Base-by-base conservation (phyloP, 306 rosid species). In the Vigna mungo region DNA sequence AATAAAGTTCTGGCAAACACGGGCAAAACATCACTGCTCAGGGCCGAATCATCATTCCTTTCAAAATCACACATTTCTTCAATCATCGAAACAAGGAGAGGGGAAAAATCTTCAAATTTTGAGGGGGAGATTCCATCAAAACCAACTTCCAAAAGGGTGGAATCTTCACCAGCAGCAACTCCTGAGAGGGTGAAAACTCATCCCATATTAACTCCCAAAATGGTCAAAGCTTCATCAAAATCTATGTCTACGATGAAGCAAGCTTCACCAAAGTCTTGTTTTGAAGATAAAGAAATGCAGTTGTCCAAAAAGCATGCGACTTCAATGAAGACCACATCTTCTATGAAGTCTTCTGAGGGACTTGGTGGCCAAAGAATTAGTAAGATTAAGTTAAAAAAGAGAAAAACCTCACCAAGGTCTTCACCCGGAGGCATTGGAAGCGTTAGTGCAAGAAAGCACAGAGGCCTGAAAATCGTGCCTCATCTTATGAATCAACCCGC, bases 301-400 rank as follows among this genome's bases (percentile, higher is more conserved):
- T 67, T 81, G 56, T 72, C 89, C 67, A 76, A 59, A 32, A 88
- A 88, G 51, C 44, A 5, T 47, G 80, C 51, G 21, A 80, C 75
- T 65, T 69, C 86, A 21, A 74, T 5, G 73, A 72, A 80, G 74
- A 79, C 77, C 41, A 12, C 32, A 68, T 65, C 79, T 62, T 85
- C 81, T 48, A 12, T 56, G 20, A 77, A 74, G 30, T 70, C 83
- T 27, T 74, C 72, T 15, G 64, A 80, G 74, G 72, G 66, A 21
- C 36, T 59, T 23, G 25, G 36, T 30, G 77, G 81, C 75, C 78
- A 36, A 68, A 83, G 65, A 74, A 74, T 54, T n/a, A 54, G 68
- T 53, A 84, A 86, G 77, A 78, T 74, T 61, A 85, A 84, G 75
- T 60, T 47, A 58, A 71, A 78, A 16, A 88, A 88, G 83, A 84